These are phyloP conservation scores for Gonapodya prolifera DNA, from an alignment of 192 early-diverging fungal genomes.

Conservation along the genomic window DNA sequence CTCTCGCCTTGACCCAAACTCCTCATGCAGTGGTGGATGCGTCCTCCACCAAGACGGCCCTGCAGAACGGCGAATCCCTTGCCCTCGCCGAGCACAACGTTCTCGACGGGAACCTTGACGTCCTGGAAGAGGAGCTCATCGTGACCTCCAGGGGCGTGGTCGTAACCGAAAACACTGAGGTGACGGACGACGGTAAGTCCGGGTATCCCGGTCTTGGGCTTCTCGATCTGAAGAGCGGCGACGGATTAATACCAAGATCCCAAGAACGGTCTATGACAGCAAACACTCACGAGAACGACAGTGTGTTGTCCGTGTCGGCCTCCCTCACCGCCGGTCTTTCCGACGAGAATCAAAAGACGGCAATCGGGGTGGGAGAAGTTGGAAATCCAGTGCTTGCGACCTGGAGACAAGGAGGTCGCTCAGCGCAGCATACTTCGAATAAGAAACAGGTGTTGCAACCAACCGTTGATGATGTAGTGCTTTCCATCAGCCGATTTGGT, in stretches of 20 bases:
- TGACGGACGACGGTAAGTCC: constrained; percentile 77
- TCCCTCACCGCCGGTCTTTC: constrained; percentile 44
- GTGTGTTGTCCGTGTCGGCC: constrained; percentile 71
- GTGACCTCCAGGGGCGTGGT: constrained; percentile 94
- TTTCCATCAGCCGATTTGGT: constrained; percentile 32
- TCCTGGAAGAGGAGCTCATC: constrained; percentile 85
- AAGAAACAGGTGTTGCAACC: no score
- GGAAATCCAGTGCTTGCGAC: constrained; percentile 97
- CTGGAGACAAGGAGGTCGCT: constrained; percentile 24
- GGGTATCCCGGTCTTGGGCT: constrained; percentile 51
- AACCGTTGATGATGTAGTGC: background rate
- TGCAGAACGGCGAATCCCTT: constrained; percentile 97
- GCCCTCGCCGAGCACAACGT: constrained; percentile 86
- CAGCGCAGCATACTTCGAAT: no score
- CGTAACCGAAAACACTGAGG: constrained; percentile 83
- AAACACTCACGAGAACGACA: constrained; percentile 57
- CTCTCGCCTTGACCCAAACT: constrained; percentile 86
- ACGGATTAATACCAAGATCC: background rate
- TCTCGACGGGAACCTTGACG: constrained; percentile 66
- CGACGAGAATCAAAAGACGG: constrained; percentile 81
- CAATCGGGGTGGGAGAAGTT: constrained; percentile 90
- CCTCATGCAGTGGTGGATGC: constrained; percentile 91
- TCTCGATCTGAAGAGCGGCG: background rate
- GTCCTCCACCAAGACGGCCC: constrained; percentile 79
- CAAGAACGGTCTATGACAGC: background rate